Evolutionary conservation across 2,329 filamentous ascomycete species (phyloP), one percentile per base, ranked within the genome.

Genomic region (Thielaviopsis ethacetica): DNA sequence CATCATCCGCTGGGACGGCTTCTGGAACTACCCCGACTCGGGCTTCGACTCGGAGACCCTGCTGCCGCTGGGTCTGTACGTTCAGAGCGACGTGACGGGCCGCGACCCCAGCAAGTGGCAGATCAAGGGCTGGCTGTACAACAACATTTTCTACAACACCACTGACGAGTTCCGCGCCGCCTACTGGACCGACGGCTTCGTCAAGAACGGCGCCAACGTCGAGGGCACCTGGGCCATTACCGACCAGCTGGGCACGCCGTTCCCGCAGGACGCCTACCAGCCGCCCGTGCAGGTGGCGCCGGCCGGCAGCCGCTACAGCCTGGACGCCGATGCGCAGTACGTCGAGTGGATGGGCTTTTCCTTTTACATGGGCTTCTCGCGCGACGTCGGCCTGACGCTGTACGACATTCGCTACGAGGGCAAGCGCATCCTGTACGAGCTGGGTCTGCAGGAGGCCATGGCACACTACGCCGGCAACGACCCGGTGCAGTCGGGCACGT

Each of bases 331-430:
- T 41, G 65, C 75, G 60, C 69, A 71, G 55, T 79, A 74, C 62
- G 70, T 80, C 41, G 73, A 74, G 60, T 80, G 74, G 70, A 73
- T 79, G 67, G 76, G 75, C 19, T 80, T 75, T 67, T 70, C 71
- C 3, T 79, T 80, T 65, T 80, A 77, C 66, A 67, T 78, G 22
- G 67, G 71, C 12, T 73, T 71, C 62, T 70, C 70, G 5, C 71
- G 71, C 49, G 68, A 72, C 2, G 71, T 74, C 1, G 76, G 75
- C 1, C 62, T 78, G 10, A 71, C 69, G 62, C 67, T 79, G 13
- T 75, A 71, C 63, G 76, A 79, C 63, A 74, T 79, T 62, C 70
- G 70, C 22, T 78, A 75, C 67, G 75, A 75, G 62, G 74, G 72
- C 13, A 71, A 78, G 62, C 69, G 75, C 1, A 70, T 79, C 51